Percentiles rank a stretch among this genome's conserved stretches.
phyloP scores from a whole-genome alignment of 225 moss, liverwort and hornwort genomes.

The Pseudisothecium myosuroides region DNA sequence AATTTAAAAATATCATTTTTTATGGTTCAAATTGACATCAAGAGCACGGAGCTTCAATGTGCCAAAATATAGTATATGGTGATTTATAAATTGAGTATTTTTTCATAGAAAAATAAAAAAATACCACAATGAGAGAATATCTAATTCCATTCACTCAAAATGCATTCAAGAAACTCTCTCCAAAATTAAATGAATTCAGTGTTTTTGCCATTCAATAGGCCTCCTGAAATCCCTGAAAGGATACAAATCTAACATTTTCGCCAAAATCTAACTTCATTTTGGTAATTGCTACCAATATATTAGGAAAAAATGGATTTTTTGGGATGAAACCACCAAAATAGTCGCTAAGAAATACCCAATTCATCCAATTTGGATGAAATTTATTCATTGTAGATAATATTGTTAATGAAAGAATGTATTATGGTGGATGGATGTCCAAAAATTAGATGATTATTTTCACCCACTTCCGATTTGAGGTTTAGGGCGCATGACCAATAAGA shows the following conservation, averaged over 20 bases:
- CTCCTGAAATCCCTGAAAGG: neutral
- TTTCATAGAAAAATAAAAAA: neutral
- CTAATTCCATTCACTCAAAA: neutral
- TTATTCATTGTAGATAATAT: neutral
- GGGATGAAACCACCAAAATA: neutral
- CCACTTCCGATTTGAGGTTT: neutral
- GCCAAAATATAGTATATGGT: neutral
- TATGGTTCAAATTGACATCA: neutral
- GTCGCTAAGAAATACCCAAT: fast-evolving
- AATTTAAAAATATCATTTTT: neutral
- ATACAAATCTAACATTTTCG: neutral
- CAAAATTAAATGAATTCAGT: neutral
- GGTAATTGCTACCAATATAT: neutral
- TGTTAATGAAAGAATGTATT: neutral
- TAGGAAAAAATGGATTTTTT: neutral
- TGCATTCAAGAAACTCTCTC: neutral
- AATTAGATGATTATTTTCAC: neutral
- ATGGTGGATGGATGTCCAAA: neutral
- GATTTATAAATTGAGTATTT: neutral
- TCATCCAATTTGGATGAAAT: neutral
- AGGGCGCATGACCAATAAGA: fast-evolving
- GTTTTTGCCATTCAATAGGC: neutral
- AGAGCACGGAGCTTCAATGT: neutral
- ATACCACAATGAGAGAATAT: neutral
- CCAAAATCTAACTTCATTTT: neutral